phyloP scores from a whole-genome alignment of 768 basidiomycete genomes.

The Nevesoporus exiguus region DNA sequence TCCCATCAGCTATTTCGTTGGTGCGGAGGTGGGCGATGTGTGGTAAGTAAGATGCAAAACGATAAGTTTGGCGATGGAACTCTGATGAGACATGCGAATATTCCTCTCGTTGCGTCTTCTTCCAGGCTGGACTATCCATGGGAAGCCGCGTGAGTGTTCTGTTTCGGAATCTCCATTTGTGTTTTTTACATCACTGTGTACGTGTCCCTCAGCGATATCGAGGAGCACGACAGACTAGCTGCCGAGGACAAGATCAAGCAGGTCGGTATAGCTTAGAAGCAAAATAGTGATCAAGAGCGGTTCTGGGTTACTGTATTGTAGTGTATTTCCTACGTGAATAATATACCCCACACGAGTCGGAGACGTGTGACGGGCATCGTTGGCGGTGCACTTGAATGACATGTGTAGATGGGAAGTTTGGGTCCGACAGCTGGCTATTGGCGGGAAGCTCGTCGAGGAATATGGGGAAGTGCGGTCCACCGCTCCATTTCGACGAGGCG shows the following conservation, averaged over 20 bases:
- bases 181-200: background rate
- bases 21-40: slow-evolving; percentile 67
- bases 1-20: slow-evolving; percentile 66
- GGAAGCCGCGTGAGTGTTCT: slow-evolving; percentile 61
- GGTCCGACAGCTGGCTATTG: background rate
- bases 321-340: slow-evolving; percentile 2
- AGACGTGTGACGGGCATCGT: background rate
- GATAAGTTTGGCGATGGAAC: background rate
- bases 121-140: slow-evolving; percentile 81
- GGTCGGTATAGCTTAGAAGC: background rate
- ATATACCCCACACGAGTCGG: background rate
- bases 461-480: background rate
- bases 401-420: background rate
- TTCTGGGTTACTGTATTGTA: background rate
- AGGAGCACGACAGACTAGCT: slow-evolving; percentile 68
- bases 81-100: slow-evolving; percentile 11
- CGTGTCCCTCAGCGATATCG: slow-evolving; percentile 54
- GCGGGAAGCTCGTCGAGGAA: background rate
- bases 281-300: background rate
- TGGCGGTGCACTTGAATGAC: background rate
- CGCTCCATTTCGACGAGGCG: slow-evolving; percentile 2
- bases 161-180: background rate
- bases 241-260: slow-evolving; percentile 35
- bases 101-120: slow-evolving; percentile 5
- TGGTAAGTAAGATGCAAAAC: slow-evolving; percentile 58